Evolutionary conservation across 2,329 filamentous ascomycete genomes (phyloP), one percentile per base, ranked within the genome.

Genomic region (Cercospora canescens): DNA sequence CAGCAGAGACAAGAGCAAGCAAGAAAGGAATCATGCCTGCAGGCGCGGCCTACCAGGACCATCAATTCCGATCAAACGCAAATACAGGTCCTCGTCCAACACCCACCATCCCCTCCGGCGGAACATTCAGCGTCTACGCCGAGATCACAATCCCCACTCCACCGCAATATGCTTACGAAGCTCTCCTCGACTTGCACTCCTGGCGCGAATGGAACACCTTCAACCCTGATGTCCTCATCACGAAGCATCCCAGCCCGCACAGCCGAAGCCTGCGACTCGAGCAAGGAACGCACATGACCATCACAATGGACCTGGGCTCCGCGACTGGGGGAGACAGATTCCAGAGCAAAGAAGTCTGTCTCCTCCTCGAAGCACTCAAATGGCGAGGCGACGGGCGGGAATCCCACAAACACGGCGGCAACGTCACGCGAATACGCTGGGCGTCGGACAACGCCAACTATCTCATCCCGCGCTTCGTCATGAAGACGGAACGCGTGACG

Each of bases 171-270:
- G 79, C 83, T 66, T 83, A 81, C 77, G 74, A 79, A 26, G 76
- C 77, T 8, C 72, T 84, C 4, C 76, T 80, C 57, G 76, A 84
- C 71, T 80, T 81, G 30, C 79, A 80, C 24, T 80, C 78, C 59
- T 84, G 80, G 79, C 76, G 78, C 24, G 70, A 78, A 55, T 85
- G 83, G 83, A 84, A 84, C 69, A 75, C 75, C 6, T 84, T 83
- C 71, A 76, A 81, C 6, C 79, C 81, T 2, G 75, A 76, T 26
- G 81, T 83, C 4, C 79, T 77, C n/a, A 80, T 85, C 69, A 80
- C 76, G 52, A 76, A 77, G 39, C 81, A 83, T 32, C 76, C 81
- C 8, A 67, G 64, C 48, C 65, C 71, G 0, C 71, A 73, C 48
- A 28, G 58, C 1, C 55, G 65, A 30, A 54, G 64, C 16, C 62